Conservation (phyloP, 768 basidiomycete species). For the Calvatia gigantea region DNA sequence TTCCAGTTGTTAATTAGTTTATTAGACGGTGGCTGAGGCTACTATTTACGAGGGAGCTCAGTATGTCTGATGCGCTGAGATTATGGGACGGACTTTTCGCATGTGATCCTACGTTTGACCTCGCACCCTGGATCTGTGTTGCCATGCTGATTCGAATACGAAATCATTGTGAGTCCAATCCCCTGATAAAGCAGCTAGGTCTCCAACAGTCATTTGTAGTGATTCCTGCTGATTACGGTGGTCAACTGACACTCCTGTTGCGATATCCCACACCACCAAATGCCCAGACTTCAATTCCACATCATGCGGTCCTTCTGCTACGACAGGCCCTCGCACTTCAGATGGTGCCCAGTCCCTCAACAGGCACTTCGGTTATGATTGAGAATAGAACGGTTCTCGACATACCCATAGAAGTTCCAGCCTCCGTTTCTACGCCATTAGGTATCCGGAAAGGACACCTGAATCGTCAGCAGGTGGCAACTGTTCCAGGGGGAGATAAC, state of each 20-base stretch:
- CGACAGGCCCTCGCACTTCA: slow-evolving; percentile 81
- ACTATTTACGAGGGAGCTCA: slow-evolving; percentile 91
- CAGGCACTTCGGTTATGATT: slow-evolving; percentile 72
- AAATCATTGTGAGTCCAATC: slow-evolving; percentile 65
- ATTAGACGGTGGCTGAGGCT: slow-evolving; percentile 88
- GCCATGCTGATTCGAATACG: slow-evolving; percentile 95
- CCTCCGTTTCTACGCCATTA: slow-evolving; percentile 22
- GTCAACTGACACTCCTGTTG: slow-evolving; percentile 77
- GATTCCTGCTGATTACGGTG: slow-evolving; percentile 82
- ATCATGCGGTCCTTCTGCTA: slow-evolving; percentile 69
- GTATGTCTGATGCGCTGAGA: slow-evolving; percentile 72
- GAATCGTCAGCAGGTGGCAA: slow-evolving; percentile 19
- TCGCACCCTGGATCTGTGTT: slow-evolving; percentile 86
- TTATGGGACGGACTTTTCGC: slow-evolving; percentile 98
- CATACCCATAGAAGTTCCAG: slow-evolving; percentile 66
- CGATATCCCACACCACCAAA: slow-evolving; percentile 71
- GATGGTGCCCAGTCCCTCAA: slow-evolving; percentile 67
- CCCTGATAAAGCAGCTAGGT: neutral
- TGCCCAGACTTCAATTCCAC: slow-evolving; percentile 31
- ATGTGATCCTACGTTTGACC: slow-evolving; percentile 70
- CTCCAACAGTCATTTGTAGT: slow-evolving; percentile 40
- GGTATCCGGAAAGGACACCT: slow-evolving; percentile 6
- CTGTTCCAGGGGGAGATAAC: slow-evolving; percentile 14
- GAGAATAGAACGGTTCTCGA: slow-evolving; percentile 81
- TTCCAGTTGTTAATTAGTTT: slow-evolving; percentile 8